These are phyloP conservation scores for Cryphonectria naterciae DNA, from an alignment of 2,329 filamentous ascomycete genomes.

Conservation along the genomic window DNA sequence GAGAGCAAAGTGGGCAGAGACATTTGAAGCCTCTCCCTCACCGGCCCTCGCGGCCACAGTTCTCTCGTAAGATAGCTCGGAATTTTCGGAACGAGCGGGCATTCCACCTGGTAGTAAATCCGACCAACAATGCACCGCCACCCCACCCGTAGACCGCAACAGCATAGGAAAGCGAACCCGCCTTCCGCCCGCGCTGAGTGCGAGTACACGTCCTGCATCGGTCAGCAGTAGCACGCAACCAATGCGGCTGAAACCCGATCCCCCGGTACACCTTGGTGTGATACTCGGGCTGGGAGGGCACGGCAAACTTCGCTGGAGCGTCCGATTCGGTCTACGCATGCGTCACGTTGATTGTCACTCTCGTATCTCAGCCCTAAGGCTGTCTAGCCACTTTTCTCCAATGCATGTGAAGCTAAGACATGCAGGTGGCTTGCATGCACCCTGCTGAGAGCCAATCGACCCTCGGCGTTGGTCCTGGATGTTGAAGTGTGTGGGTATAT, in stretches of 20 bases:
- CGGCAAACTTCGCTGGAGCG: background rate
- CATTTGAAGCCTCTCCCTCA: background rate
- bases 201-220: background rate
- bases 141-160: background rate
- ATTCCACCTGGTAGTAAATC: background rate
- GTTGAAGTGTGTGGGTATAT: background rate
- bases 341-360: background rate
- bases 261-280: background rate
- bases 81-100: background rate
- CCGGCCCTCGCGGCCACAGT: background rate
- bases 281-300: background rate
- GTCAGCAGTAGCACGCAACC: background rate
- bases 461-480: background rate
- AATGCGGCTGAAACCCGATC: constrained; percentile 12
- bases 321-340: background rate
- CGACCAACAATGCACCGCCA: background rate
- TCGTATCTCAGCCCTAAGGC: background rate
- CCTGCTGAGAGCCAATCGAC: background rate
- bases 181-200: background rate
- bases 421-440: background rate
- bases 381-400: background rate
- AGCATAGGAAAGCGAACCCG: background rate
- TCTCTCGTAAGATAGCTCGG: background rate
- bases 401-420: constrained; percentile 2
- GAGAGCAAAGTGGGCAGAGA: background rate